Base-by-base conservation (phyloP, 1,284 basidiomycete genomes). In the Cutaneotrichosporon spelunceum region DNA sequence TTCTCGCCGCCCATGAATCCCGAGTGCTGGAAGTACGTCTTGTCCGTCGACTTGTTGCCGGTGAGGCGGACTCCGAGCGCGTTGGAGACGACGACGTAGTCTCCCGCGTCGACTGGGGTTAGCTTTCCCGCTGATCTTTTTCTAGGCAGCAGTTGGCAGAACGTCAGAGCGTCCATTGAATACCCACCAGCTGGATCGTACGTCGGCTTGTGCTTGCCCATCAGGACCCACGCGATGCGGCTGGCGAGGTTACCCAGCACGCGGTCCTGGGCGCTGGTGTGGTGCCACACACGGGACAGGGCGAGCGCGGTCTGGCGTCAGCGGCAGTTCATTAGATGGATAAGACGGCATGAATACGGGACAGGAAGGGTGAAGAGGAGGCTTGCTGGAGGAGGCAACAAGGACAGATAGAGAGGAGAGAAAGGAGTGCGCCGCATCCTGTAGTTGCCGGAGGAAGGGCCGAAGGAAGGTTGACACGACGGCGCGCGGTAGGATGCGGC, bases 171-270 rank as follows among this genome's bases (percentile, higher is more conserved):
- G n/a, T n/a, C n/a, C n/a, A n/a, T n/a, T n/a, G n/a, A n/a, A n/a
- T n/a, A 80, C 87, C 64, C 69, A 92, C 93, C 86, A 69, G 87
- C 84, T 24, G 91, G 92, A 79, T 98, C 92, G 71, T 92, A 98
- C 56, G 96, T 91, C 21, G 96, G 95, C 78, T 99, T 99, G 80
- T 99, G 92, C 82, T 99, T 99, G 76, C 96, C 96, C 94, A 98
- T 98, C 59, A 99, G 84, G 27, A 93, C 91, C 61, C 90, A 85
- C 0, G 96, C 96, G 73, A 99, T 96, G 50, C 91, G 86, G 71
- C 91, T 88, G 7, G 95, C 93, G 7, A 98, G 85, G 81, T 93
- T 91, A 73, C 95, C 96, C 19, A 99, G 84, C 21, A 95, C 83
- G 48, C 94, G 87, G 70, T 92, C 89, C 26, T 88, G 85, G 16